phyloP scores from a whole-genome alignment of 2,329 filamentous ascomycete species.

The Penicillium sclerotigenum region DNA sequence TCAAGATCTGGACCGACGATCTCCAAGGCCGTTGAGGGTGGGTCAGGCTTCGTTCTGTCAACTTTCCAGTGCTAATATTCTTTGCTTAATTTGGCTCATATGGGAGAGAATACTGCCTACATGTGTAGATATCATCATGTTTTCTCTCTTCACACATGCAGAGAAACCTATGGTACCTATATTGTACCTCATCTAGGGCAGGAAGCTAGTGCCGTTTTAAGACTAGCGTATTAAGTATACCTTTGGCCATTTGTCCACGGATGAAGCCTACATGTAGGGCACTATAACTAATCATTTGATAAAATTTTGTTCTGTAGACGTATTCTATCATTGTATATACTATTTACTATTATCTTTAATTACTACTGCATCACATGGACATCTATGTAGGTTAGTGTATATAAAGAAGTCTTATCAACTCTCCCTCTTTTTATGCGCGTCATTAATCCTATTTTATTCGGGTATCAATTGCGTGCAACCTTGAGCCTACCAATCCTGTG shows the following conservation, averaged over 20 bases:
- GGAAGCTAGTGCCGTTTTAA: not conserved
- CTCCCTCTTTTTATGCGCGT: constrained; percentile 17
- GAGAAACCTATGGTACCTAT: not conserved
- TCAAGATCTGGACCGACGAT: not conserved
- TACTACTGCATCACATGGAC: not conserved
- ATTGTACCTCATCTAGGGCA: not conserved
- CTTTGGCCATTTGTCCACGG: not conserved
- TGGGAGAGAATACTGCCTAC: not conserved
- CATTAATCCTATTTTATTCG: constrained; percentile 11
- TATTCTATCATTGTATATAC: no score
- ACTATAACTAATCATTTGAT: not conserved
- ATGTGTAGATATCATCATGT: not conserved
- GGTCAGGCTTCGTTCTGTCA: not conserved
- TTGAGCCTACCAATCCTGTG: not conserved
- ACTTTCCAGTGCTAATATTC: not conserved
- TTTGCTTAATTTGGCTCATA: not conserved
- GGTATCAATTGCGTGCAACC: constrained; percentile 14
- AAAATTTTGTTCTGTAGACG: not conserved
- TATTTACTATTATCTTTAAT: not conserved
- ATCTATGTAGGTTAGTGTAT: not conserved
- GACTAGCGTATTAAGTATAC: not conserved
- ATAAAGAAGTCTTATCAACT: not conserved
- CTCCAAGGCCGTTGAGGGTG: not conserved
- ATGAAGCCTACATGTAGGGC: not conserved
- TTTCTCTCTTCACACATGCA: not conserved